Base-by-base conservation (phyloP, 768 basidiomycete species). In the Mrakia gelida region DNA sequence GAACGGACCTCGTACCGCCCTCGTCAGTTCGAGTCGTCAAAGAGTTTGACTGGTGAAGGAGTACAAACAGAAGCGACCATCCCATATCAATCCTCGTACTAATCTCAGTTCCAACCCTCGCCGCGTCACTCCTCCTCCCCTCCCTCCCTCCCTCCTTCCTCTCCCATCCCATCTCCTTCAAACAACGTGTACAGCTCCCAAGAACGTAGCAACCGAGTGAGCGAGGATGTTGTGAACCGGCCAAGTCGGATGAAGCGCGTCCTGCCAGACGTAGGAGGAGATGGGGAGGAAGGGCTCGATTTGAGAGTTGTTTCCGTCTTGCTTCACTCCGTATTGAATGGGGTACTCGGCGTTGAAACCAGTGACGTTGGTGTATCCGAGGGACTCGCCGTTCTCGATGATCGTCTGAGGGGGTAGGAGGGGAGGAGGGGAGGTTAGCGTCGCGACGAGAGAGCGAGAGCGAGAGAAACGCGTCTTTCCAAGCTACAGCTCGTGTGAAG, bases 361-460 rank as follows among this genome's bases (percentile, higher is more conserved):
- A 11, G 62, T 63, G 32, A 32, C 62, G 62, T 63, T 63, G 62
- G 16, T 63, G 62, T 30, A 63, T 16, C 62, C 62, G 62, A 63
- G 62, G 1, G 62, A 1, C 15, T n/a, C n/a, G 1, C 62, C 62
- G 28, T 63, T 63, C 7, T 28, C n/a, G 62, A 63, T 63, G 11
- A 63, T 23, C 6, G 62, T 63, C 62, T 63, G 18, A 18, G 54
- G 54, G 23, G 54, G 26, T 0, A 26, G 54, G 54, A n/a, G 21
- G 11, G 11, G 26, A 56, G 8, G 54, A 56, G 5, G 54, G 21
- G 54, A n/a, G 18, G 54, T 56, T 10, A 45, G 45, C 45, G 45
- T 45, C 45, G 45, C 38, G 38, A 38, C 38, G 38, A 38, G 38
- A 38, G 38, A 38, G 38, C 3, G 15, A 45, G 45, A 45, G 45